Percentiles rank a stretch among this genome's conserved stretches.
phyloP scores from a whole-genome alignment of 1,139 yeast species.

The Pichia sp. region DNA sequence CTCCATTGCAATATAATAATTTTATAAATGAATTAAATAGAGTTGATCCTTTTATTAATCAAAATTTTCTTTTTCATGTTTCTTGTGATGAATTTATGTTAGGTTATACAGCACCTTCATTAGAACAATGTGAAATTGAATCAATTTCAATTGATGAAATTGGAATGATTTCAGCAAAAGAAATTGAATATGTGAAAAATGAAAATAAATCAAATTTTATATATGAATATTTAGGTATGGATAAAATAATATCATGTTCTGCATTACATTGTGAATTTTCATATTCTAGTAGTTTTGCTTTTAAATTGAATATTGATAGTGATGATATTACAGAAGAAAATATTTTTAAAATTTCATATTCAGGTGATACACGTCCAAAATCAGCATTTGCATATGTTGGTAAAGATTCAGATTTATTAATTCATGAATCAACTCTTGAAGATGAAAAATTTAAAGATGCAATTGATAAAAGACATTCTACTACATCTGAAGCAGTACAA shows the following conservation, averaged over 20 bases:
- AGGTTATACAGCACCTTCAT: slow-evolving; percentile 15
- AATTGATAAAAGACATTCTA: slow-evolving; percentile 74
- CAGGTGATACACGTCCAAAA: slow-evolving; percentile 94
- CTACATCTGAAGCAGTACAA: slow-evolving; percentile 77
- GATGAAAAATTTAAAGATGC: slow-evolving; percentile 81
- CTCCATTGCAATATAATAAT: slow-evolving; percentile 69
- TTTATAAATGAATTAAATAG: slow-evolving; percentile 69
- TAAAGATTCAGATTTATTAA: slow-evolving; percentile 59
- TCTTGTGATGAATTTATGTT: slow-evolving; percentile 60
- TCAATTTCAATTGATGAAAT: slow-evolving; percentile 11
- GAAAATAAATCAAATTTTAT: slow-evolving; percentile 30
- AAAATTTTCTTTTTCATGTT: slow-evolving; percentile 43
- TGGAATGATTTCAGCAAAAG: slow-evolving; percentile 11
- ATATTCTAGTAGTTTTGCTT: slow-evolving; percentile 61
- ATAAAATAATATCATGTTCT: slow-evolving; percentile 49
- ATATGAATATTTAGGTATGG: slow-evolving; percentile 17
- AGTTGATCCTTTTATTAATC: slow-evolving; percentile 34
- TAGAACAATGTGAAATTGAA: slow-evolving; percentile 21
- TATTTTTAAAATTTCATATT: slow-evolving; percentile 69
- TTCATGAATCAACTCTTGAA: slow-evolving; percentile 91
- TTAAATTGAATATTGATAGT: slow-evolving; percentile 26
- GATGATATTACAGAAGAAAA: slow-evolving; percentile 18
- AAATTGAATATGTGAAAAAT: slow-evolving; percentile 17
- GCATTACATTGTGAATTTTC: slow-evolving; percentile 86
- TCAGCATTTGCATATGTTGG: slow-evolving; percentile 56